Percentiles rank a stretch among this genome's conserved stretches.
Evolutionary conservation across 2,329 filamentous ascomycete genomes (phyloP).

Genomic region (Ustilaginoidea virens): DNA sequence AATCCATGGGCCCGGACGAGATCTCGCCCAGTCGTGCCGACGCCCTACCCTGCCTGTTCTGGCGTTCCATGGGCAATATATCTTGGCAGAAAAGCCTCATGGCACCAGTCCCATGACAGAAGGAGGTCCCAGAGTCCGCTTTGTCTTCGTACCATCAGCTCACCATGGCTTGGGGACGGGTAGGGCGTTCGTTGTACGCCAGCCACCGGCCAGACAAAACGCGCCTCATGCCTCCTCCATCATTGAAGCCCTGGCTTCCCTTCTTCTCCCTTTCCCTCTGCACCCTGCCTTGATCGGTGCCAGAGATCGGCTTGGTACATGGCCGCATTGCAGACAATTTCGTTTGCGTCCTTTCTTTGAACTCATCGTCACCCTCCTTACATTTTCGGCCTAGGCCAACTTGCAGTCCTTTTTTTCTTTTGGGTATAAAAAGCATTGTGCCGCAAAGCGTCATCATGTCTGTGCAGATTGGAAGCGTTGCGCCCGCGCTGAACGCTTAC

Average conservation of each 20-base stretch:
- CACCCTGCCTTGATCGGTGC: conserved; percentile 10
- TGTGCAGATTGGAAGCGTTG: no score
- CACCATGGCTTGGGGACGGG: background rate
- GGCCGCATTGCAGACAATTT: conserved; percentile 19
- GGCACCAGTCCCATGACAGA: no score
- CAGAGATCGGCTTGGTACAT: conserved; percentile 15
- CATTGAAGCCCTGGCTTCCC: conserved; percentile 3
- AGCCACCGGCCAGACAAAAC: conserved; percentile 1
- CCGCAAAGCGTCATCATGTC: no score
- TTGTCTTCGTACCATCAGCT: no score
- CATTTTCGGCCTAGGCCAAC: conserved; percentile 16
- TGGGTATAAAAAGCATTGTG: no score
- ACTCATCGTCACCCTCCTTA: conserved; percentile 17
- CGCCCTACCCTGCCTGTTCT: no score
- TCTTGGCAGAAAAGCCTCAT: no score
- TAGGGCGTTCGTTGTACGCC: no score
- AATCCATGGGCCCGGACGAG: no score
- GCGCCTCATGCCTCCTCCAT: conserved; percentile 11
- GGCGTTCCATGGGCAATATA: no score
- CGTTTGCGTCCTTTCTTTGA: conserved; percentile 26
- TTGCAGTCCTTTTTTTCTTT: conserved; percentile 13
- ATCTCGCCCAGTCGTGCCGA: no score
- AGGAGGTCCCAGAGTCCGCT: no score
- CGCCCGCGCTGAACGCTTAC: conserved; percentile 25
- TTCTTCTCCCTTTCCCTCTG: conserved; percentile 7